These are phyloP conservation scores for Ormosia semicastrata DNA, from an alignment of 306 rosid genomes.

Conservation along the genomic window DNA sequence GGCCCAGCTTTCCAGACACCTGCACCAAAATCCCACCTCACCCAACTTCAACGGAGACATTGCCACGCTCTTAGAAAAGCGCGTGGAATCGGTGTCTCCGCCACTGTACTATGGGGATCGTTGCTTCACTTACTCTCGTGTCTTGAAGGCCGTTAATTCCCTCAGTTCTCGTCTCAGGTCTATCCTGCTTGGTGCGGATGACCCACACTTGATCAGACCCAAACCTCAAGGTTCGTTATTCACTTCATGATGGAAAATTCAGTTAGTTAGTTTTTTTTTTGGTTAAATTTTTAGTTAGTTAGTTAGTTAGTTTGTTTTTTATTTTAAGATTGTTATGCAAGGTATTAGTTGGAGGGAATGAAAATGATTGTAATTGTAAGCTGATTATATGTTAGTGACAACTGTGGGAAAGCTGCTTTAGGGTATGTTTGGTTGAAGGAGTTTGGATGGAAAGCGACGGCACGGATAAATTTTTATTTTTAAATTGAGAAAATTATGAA, in stretches of 20 bases:
- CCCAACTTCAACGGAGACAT: background rate
- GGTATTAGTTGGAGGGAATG: background rate
- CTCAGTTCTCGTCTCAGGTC: conserved; percentile 66
- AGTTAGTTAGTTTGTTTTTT: background rate
- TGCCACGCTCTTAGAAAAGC: conserved; percentile 31
- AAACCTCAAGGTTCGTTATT: conserved; percentile 41
- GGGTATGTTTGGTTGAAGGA: background rate
- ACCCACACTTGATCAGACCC: conserved; percentile 37
- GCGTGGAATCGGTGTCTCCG: conserved; percentile 35
- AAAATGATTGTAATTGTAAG: background rate
- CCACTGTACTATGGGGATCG: conserved; percentile 53
- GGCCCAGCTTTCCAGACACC: conserved; percentile 33
- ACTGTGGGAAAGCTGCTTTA: background rate
- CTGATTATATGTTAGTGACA: background rate
- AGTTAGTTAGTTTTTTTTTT: background rate
- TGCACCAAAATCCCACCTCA: conserved; percentile 11
- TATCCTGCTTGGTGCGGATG: conserved; percentile 44
- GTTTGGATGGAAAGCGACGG: background rate
- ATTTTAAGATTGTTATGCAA: background rate
- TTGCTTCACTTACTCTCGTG: conserved; percentile 62
- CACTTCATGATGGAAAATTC: background rate
- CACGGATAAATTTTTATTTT: background rate
- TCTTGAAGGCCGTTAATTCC: conserved; percentile 55
- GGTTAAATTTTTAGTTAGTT: background rate
- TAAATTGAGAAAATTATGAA: background rate